These are phyloP conservation scores for Paraglomus brasilianum DNA, from an alignment of 192 early-diverging fungal species.

Conservation along the genomic window DNA sequence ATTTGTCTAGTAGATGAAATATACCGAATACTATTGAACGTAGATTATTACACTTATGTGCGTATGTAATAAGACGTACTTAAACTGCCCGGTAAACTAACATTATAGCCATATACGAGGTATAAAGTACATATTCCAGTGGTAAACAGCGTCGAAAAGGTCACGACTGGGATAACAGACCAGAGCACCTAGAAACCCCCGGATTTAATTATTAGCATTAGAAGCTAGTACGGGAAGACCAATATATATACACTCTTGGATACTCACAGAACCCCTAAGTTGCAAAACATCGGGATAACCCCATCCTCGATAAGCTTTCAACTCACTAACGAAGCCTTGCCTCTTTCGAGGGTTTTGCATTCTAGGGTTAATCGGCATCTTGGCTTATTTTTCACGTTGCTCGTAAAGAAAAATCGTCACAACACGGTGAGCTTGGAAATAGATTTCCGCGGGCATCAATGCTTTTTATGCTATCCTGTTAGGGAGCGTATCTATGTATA, in stretches of 20 bases:
- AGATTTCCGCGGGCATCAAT: too few species aligned
- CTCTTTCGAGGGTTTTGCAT: not conserved
- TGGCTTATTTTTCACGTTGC: too few species aligned
- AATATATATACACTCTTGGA: not conserved
- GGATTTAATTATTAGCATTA: too few species aligned
- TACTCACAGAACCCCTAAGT: constrained; percentile 5
- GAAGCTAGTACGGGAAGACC: not conserved
- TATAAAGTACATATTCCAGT: not conserved
- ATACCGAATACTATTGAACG: too few species aligned
- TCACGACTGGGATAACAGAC: constrained; percentile 6
- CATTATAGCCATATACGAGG: not conserved
- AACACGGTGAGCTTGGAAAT: too few species aligned
- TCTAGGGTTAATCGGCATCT: constrained; percentile 12
- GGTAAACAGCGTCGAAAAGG: not conserved
- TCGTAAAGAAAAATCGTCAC: too few species aligned
- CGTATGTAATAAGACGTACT: not conserved
- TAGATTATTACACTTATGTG: not conserved
- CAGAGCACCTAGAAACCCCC: constrained; percentile 8
- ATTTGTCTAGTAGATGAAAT: too few species aligned
- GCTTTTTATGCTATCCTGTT: too few species aligned
- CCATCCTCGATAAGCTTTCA: constrained; percentile 3
- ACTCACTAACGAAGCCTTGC: not conserved
- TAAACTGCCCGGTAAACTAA: not conserved
- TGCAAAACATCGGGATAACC: constrained; percentile 4
- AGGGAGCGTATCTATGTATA: too few species aligned